phyloP scores from a whole-genome alignment of 371 early-diverging fungal genomes.

The Haplosporangium sp. region DNA sequence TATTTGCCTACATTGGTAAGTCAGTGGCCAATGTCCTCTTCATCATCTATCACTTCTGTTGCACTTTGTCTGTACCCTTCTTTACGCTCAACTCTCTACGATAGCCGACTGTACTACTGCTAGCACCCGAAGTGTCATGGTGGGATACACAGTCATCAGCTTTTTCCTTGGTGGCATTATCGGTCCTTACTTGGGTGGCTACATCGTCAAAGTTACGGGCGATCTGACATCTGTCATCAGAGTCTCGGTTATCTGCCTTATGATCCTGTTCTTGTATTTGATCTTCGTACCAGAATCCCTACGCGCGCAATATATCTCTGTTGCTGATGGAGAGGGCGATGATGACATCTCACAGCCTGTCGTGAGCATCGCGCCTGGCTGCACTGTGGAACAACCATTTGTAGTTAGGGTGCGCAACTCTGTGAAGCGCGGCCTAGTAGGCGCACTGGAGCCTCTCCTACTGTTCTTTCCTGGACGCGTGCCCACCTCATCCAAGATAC shows the following conservation, averaged over 20 bases:
- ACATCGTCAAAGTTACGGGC: conserved; percentile 2
- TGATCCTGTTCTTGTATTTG: conserved; percentile 4
- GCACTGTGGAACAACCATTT: neutral
- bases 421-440: neutral
- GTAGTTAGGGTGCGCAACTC: neutral
- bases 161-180: conserved; percentile 11
- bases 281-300: conserved; percentile 22
- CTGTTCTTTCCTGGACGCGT: conserved; percentile 18
- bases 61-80: neutral
- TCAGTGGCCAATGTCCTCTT: neutral
- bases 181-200: conserved; percentile 20
- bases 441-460: conserved; percentile 4
- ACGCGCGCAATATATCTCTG: neutral
- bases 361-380: neutral
- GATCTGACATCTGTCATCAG: conserved; percentile 1
- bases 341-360: neutral
- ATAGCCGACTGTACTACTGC: conserved; percentile 23
- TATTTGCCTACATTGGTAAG: conserved; percentile 24
- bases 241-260: neutral
- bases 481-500: conserved; percentile 2
- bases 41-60: no score
- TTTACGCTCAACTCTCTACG: no score
- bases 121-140: conserved; percentile 3
- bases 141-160: conserved; percentile 7
- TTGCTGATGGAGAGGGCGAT: neutral